phyloP scores from a whole-genome alignment of 148 eudicot species.

The Camellia japonica region DNA sequence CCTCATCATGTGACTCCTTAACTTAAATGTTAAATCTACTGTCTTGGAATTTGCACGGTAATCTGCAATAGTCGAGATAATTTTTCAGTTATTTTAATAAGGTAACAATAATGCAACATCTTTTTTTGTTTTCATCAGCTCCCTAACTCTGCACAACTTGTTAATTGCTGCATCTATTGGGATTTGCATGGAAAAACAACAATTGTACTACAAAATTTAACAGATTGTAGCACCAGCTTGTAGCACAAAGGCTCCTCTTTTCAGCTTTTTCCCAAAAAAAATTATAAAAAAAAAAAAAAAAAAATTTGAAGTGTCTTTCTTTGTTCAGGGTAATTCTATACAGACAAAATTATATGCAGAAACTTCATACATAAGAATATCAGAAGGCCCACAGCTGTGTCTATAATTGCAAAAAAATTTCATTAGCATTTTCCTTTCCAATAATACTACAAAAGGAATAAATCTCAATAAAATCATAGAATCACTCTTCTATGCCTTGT shows the following conservation, averaged over 20 bases:
- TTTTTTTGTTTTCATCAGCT: not conserved
- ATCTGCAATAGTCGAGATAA: not conserved
- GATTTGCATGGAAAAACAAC: not conserved
- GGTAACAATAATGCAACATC: not conserved
- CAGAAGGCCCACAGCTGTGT: too few species aligned
- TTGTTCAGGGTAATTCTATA: too few species aligned
- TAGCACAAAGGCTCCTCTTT: not conserved
- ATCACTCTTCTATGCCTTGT: conserved; percentile 10
- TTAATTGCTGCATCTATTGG: not conserved
- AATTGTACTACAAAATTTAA: not conserved
- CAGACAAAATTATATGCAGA: too few species aligned
- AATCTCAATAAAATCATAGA: not conserved
- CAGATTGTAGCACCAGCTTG: too few species aligned
- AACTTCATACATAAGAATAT: too few species aligned
- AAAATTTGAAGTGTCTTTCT: too few species aligned
- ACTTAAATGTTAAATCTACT: not conserved
- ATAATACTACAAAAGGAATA: too few species aligned
- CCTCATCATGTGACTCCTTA: not conserved
- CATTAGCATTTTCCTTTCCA: too few species aligned
- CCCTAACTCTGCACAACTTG: not conserved
- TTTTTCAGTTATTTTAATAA: not conserved
- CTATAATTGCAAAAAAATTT: too few species aligned
- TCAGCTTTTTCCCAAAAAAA: not conserved
- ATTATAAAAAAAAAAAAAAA: too few species aligned
- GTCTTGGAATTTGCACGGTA: not conserved